phyloP scores from a whole-genome alignment of 371 early-diverging fungal species.

The Capniomyces stellatus region DNA sequence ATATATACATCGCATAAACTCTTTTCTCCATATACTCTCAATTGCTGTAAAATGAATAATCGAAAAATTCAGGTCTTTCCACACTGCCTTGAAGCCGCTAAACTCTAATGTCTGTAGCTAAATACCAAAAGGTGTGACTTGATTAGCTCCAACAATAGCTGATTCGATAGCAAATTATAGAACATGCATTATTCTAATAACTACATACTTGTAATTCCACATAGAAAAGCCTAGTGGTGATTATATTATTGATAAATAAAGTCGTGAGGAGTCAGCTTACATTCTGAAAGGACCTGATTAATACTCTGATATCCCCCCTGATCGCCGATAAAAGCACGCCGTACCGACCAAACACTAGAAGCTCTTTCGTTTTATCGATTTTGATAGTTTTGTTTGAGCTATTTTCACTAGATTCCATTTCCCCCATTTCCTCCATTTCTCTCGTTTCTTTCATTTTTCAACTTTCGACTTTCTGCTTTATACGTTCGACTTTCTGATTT shows the following conservation, averaged over 20 bases:
- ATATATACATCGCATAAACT: constrained; percentile 21
- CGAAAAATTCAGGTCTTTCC: constrained; percentile 20
- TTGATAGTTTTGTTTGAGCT: too few relatives aligned
- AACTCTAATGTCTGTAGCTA: constrained; percentile 18
- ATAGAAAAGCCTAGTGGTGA: too few relatives aligned
- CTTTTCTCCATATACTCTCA: constrained; percentile 20
- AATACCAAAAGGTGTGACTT: too few relatives aligned
- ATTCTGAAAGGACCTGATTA: constrained; percentile 20
- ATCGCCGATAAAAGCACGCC: constrained; percentile 19
- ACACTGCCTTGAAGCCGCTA: constrained; percentile 13
- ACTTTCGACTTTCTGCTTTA: too few relatives aligned
- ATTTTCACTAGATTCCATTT: neutral
- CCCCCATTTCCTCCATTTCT: neutral
- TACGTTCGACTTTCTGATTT: too few relatives aligned
- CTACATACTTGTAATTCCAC: too few relatives aligned
- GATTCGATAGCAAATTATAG: too few relatives aligned
- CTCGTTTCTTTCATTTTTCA: neutral
- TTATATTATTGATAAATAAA: neutral
- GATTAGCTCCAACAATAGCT: too few relatives aligned
- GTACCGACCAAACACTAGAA: constrained; percentile 19
- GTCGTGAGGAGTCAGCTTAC: neutral
- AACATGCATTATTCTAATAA: too few relatives aligned
- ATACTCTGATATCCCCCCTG: constrained; percentile 20
- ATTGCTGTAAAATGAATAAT: constrained; percentile 22
- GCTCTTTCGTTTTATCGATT: constrained; percentile 15